Percentiles rank a stretch among this genome's conserved stretches.
Conservation (phyloP, 345 rosid species). For the Eutrema heterophyllum region DNA sequence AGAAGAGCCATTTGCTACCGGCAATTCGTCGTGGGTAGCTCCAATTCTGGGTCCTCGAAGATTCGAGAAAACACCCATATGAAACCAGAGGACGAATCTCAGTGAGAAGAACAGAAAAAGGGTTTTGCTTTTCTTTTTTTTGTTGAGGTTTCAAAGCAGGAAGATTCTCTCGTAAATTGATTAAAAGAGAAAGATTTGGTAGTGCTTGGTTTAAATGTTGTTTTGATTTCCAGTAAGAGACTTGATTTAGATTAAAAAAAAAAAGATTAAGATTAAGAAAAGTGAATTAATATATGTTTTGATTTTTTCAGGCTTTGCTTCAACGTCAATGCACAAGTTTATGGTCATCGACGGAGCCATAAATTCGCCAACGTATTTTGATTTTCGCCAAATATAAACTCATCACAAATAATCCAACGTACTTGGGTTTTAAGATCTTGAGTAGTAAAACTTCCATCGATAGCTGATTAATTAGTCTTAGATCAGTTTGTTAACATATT, state of each 20-base stretch:
- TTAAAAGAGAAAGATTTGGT: not conserved
- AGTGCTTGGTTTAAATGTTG: not conserved
- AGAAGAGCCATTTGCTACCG: slow-evolving; percentile 31
- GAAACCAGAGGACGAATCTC: slow-evolving; percentile 12
- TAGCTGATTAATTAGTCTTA: too few species aligned
- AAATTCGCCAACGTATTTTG: not conserved
- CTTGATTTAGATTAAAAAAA: not conserved
- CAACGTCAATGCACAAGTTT: slow-evolving; percentile 2
- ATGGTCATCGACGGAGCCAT: not conserved
- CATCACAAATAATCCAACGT: too few species aligned
- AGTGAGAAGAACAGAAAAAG: not conserved
- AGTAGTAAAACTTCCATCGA: too few species aligned
- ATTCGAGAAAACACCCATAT: slow-evolving; percentile 55
- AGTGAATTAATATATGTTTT: not conserved
- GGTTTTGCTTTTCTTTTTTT: not conserved
- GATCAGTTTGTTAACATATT: too few species aligned
- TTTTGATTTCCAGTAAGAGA: not conserved
- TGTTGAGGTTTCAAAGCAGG: not conserved
- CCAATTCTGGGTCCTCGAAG: slow-evolving; percentile 49
- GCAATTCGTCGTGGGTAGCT: slow-evolving; percentile 35
- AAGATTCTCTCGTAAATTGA: not conserved
- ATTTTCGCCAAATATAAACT: too few species aligned
- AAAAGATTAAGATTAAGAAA: not conserved
- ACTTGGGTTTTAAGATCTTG: too few species aligned
- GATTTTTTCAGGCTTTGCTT: slow-evolving; percentile 3